Base-by-base conservation (phyloP, 768 basidiomycete species). In the Leccinum aurantiacum region DNA sequence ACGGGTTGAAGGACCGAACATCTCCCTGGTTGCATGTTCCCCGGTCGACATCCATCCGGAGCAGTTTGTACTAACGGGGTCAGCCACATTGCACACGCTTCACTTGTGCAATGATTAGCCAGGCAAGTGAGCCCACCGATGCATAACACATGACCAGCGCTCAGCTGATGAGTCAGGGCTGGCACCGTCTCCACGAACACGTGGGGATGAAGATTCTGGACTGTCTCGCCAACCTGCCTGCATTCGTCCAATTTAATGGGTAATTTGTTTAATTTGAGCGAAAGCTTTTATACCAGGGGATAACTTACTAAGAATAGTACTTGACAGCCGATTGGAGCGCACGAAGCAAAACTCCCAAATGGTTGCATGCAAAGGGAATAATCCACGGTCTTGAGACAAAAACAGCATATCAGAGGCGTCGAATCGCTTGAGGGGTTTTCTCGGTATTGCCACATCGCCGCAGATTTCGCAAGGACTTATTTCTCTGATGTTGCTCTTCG, bases 141-240 rank as follows among this genome's bases (percentile, higher is more conserved):
- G 10, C 35, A 49, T 31, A 53, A 29, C 44, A 57, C 56, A 64
- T 60, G 58, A 57, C n/a, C 27, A 46, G 29, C 11, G 33, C 24
- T 46, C 17, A 27, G 22, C 38, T 56, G 57, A 47, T 46, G 29
- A 29, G 35, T 17, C 22, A 37, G 52, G n/a, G 54, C 29, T 29
- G 29, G 29, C 53, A 51, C 29, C 33, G 44, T 55, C 38, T 33
- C 51, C 54, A 53, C 19, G 38, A 52, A 44, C 54, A 56, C 56
- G 58, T 56, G 58, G 27, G 44, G 22, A 17, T 33, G 35, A 10
- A 27, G 46, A 15, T 17, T 35, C 38, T 19, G 25, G 19, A 44
- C 52, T 37, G 35, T 48, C 52, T 27, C 27, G 29, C 46, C 33
- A 46, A 58, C 41, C 56, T 25, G 33, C 29, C 31, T 17, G 50